Evolutionary conservation across 805 yeast genomes (phyloP), one percentile per base, ranked within the genome.

Genomic region (Kodamaea leandrae): DNA sequence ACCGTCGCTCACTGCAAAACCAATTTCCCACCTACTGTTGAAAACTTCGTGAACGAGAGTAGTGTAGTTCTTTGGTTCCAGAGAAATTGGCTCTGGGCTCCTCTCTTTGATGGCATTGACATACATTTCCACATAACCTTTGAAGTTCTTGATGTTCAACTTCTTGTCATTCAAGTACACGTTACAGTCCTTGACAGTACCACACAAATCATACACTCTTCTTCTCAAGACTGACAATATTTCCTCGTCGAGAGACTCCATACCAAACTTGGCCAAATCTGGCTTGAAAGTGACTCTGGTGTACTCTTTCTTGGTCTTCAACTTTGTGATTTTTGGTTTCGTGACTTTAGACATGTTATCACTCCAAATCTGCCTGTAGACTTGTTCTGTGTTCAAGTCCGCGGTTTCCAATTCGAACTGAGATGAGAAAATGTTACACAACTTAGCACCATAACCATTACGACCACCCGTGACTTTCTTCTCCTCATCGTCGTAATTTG

Each of bases 401-500:
- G 95, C 91, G 5, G 99, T 93, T 60, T 89, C 96, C 20, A 93
- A 75, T 10, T 72, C 76, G 58, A 93, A 93, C 54, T 84, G 83
- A 3, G 89, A 85, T 18, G 96, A 88, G 62, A 91, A 93, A 47
- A 93, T 93, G 62, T 93, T 93, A 78, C 99, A 93, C 42, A 93
- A 70, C 60, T 93, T 93, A 36, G 99, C 99, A 64, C 99, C 99
- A 59, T 82, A 93, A 48, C 99, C 99, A 60, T 93, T 93, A 71
- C 99, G 81, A 63, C 99, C 99, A 70, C 99, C 99, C 2, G 96
- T 87, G 24, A 93, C 97, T 63, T 93, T 93, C 64, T 87, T 86
- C 57, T 93, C 86, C 48, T 91, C 79, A 61, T 93, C 99, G 61
- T 93, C 96, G 61, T 93, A 93, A 65, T 93, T 93, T 19, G 96